phyloP scores from a whole-genome alignment of 208 protist species.

The Lotmaria passim region DNA sequence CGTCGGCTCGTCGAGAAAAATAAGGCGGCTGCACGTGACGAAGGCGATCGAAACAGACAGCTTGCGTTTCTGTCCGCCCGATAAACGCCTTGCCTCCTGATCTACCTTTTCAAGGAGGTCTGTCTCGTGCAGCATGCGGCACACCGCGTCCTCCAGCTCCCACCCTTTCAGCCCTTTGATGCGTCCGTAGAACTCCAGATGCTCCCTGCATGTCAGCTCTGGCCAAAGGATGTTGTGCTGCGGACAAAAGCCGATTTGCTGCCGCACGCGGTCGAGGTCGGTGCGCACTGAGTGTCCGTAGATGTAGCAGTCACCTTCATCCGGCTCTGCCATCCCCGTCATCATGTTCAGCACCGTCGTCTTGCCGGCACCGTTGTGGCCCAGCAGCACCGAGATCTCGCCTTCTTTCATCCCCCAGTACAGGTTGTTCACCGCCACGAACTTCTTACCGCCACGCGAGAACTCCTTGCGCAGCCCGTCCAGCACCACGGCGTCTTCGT shows the following conservation, averaged over 20 bases:
- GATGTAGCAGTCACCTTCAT: slow-evolving; percentile 74
- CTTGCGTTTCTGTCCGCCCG: slow-evolving; percentile 90
- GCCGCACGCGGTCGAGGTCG: slow-evolving; percentile 53
- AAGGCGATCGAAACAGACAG: slow-evolving; percentile 90
- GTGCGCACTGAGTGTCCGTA: slow-evolving; percentile 64
- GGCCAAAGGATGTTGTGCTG: slow-evolving; percentile 68
- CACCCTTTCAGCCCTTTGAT: slow-evolving; percentile 80
- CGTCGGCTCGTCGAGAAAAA: slow-evolving; percentile 93
- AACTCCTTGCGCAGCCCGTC: slow-evolving; percentile 46
- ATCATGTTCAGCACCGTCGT: slow-evolving; percentile 86
- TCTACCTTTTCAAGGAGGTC: slow-evolving; percentile 61
- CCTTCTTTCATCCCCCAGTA: slow-evolving; percentile 51
- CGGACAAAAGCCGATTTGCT: slow-evolving; percentile 75
- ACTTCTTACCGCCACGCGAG: slow-evolving; percentile 45
- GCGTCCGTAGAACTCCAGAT: slow-evolving; percentile 88
- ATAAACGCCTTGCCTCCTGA: slow-evolving; percentile 41
- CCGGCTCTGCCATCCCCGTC: slow-evolving; percentile 71
- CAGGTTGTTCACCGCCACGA: slow-evolving; percentile 79
- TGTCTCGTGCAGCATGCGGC: slow-evolving; percentile 45
- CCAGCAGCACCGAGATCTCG: slow-evolving; percentile 71
- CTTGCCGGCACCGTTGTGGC: slow-evolving; percentile 86
- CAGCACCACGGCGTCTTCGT: slow-evolving; percentile 26
- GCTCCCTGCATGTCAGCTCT: slow-evolving; percentile 89
- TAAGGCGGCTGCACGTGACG: slow-evolving; percentile 69
- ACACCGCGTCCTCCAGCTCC: slow-evolving; percentile 37